Percentiles rank a stretch among this genome's conserved stretches.
These are phyloP conservation scores for Priceomyces castillae DNA, from an alignment of 805 yeast genomes.

Conservation along the genomic window DNA sequence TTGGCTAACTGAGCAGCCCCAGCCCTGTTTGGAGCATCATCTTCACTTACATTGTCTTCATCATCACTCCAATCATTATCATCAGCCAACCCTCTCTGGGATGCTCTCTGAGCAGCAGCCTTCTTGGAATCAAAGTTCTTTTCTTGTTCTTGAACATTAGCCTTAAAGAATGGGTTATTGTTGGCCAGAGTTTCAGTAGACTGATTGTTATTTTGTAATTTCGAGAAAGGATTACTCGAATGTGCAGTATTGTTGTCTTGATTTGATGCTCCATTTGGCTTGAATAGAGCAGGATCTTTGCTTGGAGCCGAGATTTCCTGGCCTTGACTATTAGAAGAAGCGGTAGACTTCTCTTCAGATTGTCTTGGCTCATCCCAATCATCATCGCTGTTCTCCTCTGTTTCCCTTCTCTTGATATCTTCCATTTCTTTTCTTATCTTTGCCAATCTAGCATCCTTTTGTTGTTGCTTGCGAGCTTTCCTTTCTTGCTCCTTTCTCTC, in stretches of 20 bases:
- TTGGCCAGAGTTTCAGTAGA: conserved; percentile 14
- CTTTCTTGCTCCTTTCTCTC: conserved; percentile 43
- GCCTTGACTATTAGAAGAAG: too few species aligned
- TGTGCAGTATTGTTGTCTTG: neutral
- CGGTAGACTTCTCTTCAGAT: too few species aligned
- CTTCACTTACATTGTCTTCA: conserved; percentile 43
- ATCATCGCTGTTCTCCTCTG: conserved; percentile 27
- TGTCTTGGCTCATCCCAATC: conserved; percentile 1
- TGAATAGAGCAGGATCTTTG: neutral
- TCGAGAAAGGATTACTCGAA: conserved; percentile 51
- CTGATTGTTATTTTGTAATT: conserved; percentile 17
- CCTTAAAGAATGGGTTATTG: conserved; percentile 62
- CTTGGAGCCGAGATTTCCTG: neutral
- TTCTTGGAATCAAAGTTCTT: conserved; percentile 50
- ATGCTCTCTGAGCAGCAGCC: conserved; percentile 67
- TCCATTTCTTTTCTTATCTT: conserved; percentile 59
- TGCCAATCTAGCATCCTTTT: conserved; percentile 59
- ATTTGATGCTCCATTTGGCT: neutral
- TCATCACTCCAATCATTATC: conserved; percentile 50
- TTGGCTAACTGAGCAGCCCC: conserved; percentile 59
- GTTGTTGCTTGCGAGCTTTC: conserved; percentile 51
- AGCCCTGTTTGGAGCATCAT: conserved; percentile 45
- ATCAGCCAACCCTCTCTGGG: conserved; percentile 57
- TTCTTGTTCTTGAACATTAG: conserved; percentile 22
- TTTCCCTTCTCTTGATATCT: conserved; percentile 39